Conservation (phyloP, 768 basidiomycete species). For the Crucibulum laeve region DNA sequence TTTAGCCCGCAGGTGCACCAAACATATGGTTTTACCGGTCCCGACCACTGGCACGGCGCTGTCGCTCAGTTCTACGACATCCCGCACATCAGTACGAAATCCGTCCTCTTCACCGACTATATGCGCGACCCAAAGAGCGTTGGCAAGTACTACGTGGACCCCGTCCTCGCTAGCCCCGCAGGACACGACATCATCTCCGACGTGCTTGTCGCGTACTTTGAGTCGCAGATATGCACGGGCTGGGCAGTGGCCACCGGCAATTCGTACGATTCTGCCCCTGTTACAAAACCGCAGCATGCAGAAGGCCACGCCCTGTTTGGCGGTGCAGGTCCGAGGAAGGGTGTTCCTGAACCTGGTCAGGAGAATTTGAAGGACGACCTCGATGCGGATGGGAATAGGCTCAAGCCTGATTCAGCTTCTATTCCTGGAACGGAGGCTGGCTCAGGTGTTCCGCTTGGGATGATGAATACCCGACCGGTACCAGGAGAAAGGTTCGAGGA, state of each 20-base stretch:
- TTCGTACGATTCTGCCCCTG: conserved; percentile 55
- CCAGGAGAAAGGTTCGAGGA: conserved; percentile 65
- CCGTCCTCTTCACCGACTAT: conserved; percentile 78
- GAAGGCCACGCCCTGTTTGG: conserved; percentile 72
- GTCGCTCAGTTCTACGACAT: conserved; percentile 98
- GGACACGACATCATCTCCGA: conserved; percentile 92
- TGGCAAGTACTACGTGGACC: conserved; percentile 74
- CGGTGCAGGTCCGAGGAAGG: conserved; percentile 80
- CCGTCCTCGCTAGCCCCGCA: conserved; percentile 69
- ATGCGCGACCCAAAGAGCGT: conserved; percentile 65
- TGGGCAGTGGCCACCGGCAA: conserved; percentile 75
- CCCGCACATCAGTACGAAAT: conserved; percentile 86
- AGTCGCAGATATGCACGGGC: conserved; percentile 81
- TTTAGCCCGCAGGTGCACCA: conserved; percentile 85
- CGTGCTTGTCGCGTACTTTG: conserved; percentile 86
- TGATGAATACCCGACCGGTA: conserved; percentile 66
- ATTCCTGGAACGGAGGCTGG: conserved; percentile 21
- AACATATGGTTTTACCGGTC: conserved; percentile 79
- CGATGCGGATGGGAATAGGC: conserved; percentile 23
- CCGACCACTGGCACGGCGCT: conserved; percentile 84
- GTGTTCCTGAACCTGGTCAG: conserved; percentile 48
- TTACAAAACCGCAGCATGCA: conserved; percentile 26
- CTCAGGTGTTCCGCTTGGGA: conserved; percentile 62
- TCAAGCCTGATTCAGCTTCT: conserved; percentile 14
- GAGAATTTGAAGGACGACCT: conserved; percentile 25